Base-by-base conservation (phyloP, 2,329 filamentous ascomycete genomes). In the Curvularia eragrostidis region DNA sequence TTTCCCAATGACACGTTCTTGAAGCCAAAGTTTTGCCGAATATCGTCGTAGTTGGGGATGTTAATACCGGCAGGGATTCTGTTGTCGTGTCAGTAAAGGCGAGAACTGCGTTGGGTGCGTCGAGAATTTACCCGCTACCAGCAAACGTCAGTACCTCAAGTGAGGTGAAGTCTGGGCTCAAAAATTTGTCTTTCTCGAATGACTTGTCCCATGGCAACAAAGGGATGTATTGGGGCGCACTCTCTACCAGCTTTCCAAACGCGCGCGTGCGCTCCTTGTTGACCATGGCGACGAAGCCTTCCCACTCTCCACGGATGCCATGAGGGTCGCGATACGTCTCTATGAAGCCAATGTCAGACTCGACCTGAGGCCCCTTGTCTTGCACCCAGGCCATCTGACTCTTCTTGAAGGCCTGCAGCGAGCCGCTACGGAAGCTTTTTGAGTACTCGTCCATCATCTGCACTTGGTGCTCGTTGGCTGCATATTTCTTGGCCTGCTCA, bases 161-260 rank as follows among this genome's bases (percentile, higher is more conserved):
- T 9, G 91, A 95, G 0, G 95, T 98, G 73, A 99, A 99, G 75
- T 99, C 95, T 0, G 95, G 95, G 51, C 91, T 94, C 34, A 96
- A 79, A 78, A 99, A 99, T 71, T 90, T 93, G 81, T 97, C 93
- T 78, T 98, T 98, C 75, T 99, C 95, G 65, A 98, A 99, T 0
- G 91, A 90, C 46, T 86, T 85, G 34, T 83, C 81, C 95, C 95
- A 99, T 0, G 95, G 95, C 13, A 99, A 81, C 61, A 96, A 87
- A 6, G 93, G 91, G 50, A 99, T 97, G 73, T 97, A 88, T 44
- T 82, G 82, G 10, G 93, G 90, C 0, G 95, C 93, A 24, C 88
- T 88, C 19, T 88, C 84, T 4, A 98, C 95, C 1, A 98, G 85
- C 66, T 90, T 89, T 7, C 89, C 90, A 72, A 98, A 98, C 1